Base-by-base conservation (phyloP, 2,329 filamentous ascomycete genomes). In the Leptographium radiaticola region DNA sequence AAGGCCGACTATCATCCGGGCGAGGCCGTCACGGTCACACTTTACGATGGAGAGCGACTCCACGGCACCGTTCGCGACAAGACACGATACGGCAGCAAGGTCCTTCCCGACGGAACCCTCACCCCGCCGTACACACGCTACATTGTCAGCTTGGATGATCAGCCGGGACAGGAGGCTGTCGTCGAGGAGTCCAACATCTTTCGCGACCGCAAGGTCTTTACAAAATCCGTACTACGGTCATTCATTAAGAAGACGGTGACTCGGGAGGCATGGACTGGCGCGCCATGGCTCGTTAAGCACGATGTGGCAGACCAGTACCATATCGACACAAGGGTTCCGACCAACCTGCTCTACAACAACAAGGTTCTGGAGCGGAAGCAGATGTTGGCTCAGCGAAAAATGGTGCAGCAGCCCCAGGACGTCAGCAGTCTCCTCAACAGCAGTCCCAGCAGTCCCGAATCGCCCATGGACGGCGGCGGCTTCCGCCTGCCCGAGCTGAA, bases 221-320 rank as follows among this genome's bases (percentile, higher is more conserved):
- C 91, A 33, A 97, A 98, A 69, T 84, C 90, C 49, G 90, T 96
- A 67, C 75, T 98, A 43, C 83, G 91, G 38, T 89, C 89, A 7
- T 98, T 96, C 60, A 87, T 98, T 59, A 95, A 95, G 66, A 90
- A 94, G 68, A 93, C 89, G 0, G 86, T 96, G n/a, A 86, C 84
- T 2, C 76, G 91, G 57, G 93, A 97, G 64, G 81, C 89, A 5
- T 97, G 90, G 89, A 91, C 83, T 57, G 91, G 91, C n/a, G 93
- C 93, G 0, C 91, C 93, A 0, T 98, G 93, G 93, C 73, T 95
- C 53, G 91, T 97, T 18, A 96, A 94, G 70, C 79, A 86, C 39
- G 83, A 89, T 53, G 83, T 80, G 56, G 93, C 93, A 1, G 80
- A 81, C 47, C 78, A 84, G 58, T 95, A 93, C 67, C 84, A 88